A percentile compares a stretch with the other conserved stretches of the same genome.
phyloP scores from a whole-genome alignment of 805 yeast species.

The Starmerella kuoi region DNA sequence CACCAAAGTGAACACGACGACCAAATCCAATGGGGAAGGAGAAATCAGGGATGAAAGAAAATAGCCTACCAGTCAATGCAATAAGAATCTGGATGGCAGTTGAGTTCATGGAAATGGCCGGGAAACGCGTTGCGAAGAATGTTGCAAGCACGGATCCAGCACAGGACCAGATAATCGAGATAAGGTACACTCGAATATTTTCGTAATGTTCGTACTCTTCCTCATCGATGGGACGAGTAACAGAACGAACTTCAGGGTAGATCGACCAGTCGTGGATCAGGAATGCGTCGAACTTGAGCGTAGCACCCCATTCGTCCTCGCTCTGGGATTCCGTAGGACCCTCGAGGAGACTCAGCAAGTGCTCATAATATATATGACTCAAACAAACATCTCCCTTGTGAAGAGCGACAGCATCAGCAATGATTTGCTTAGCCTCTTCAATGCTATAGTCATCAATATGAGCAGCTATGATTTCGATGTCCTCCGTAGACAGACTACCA shows the following conservation, averaged over 20 bases:
- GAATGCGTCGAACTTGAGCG: conserved; percentile 34
- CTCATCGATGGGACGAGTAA: conserved; percentile 43
- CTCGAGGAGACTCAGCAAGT: conserved; percentile 27
- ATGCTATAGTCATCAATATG: conserved; percentile 24
- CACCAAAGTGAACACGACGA: conserved; percentile 32
- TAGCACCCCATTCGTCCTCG: conserved; percentile 22
- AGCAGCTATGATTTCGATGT: conserved; percentile 12
- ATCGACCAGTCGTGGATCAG: conserved; percentile 38
- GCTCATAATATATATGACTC: conserved; percentile 31
- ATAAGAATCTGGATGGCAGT: conserved; percentile 48
- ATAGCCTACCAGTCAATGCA: conserved; percentile 43
- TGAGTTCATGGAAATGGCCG: conserved; percentile 39
- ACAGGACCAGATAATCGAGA: conserved; percentile 40
- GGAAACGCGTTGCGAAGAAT: conserved; percentile 48
- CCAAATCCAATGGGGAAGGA: conserved; percentile 15
- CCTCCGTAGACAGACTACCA: conserved; percentile 24
- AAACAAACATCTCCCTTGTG: conserved; percentile 41
- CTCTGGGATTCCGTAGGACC: conserved; percentile 12
- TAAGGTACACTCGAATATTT: conserved; percentile 42
- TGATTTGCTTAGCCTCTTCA: conserved; percentile 33
- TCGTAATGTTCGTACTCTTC: conserved; percentile 34
- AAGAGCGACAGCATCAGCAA: conserved; percentile 32
- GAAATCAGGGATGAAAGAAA: conserved; percentile 24
- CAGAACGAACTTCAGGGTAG: conserved; percentile 49
- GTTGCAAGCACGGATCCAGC: conserved; percentile 47